Conservation (phyloP, 176 grass and related monocot genomes). For the Bolboschoenus planiculmis region DNA sequence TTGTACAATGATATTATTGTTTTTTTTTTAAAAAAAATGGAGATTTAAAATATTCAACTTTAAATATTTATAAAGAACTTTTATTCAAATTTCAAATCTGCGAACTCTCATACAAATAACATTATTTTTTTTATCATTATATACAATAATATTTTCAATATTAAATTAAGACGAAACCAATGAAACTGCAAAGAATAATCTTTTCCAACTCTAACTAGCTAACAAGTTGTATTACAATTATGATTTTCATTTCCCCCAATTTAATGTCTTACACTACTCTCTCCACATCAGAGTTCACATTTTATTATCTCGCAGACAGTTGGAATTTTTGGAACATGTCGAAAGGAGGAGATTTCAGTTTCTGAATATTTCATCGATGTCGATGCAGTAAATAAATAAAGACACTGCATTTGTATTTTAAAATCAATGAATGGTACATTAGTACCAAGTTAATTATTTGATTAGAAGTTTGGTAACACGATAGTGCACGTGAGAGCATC, state of each 20-base stretch:
- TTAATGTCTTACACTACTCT: background rate
- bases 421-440: background rate
- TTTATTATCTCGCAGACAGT: background rate
- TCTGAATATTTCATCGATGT: background rate
- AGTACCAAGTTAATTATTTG: background rate
- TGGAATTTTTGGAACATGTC: background rate
- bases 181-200: background rate
- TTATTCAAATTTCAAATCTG: too few species aligned
- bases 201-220: background rate
- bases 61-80: too few species aligned
- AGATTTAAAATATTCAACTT: too few species aligned
- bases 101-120: too few species aligned
- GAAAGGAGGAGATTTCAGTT: background rate
- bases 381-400: background rate
- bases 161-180: background rate
- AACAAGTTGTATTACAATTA: background rate
- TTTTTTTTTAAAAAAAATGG: too few species aligned
- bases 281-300: background rate
- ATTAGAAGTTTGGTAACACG: background rate
- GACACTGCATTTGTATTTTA: background rate
- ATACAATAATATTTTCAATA: background rate
- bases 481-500: slow-evolving; percentile 6
- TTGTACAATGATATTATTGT: too few species aligned
- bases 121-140: background rate
- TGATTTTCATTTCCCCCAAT: background rate